Base-by-base conservation (phyloP, 257 asterid genomes). In the Cruciata laevipes region DNA sequence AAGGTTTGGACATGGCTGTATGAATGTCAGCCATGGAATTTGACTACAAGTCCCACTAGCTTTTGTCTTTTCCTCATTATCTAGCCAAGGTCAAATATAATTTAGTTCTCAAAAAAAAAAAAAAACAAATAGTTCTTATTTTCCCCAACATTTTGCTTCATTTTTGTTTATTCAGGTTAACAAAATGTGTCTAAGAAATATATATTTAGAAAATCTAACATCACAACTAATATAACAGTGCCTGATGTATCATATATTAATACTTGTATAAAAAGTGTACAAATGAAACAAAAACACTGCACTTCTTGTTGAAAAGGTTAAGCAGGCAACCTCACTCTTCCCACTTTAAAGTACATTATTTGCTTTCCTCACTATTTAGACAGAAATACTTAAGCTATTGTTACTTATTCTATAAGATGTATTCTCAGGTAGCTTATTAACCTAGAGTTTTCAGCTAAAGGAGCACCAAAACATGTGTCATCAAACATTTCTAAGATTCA, bases 1-100 rank as follows among this genome's bases (percentile, higher is more conserved):
- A 17, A 53, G 33, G 9, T 27, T 17, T 42, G 51, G 55, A 69
- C 21, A 18, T 57, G 55, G 21, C 60, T 31, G 27, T 31, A 32
- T 47, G 33, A 69, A 65, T 69, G 51, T 69, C 71, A 66, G 62
- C 82, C 82, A 69, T 33, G 16, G 51, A 70, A 58, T 13, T 16
- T 9, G 17, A 1, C 11, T 38, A 21, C 37, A 25, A 33, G 47
- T 31, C 66, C 66, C 66, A 61, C 47, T 47, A 69, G 0, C 65
- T 44, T 44, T 44, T 44, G 18, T 13, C n/a, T 14, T 3, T 44
- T 5, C 52, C 5, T 38, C 13, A 38, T 6, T 14, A 3, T 44
- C 3, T 11, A 40, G 9, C 49, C 49, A 42, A 12, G 12, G 51
- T 42, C 51, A 37, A 37, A 11, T 37, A 7, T 37, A 12, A 37